phyloP scores from a whole-genome alignment of 768 basidiomycete species.

The Leccinum rimulosum region DNA sequence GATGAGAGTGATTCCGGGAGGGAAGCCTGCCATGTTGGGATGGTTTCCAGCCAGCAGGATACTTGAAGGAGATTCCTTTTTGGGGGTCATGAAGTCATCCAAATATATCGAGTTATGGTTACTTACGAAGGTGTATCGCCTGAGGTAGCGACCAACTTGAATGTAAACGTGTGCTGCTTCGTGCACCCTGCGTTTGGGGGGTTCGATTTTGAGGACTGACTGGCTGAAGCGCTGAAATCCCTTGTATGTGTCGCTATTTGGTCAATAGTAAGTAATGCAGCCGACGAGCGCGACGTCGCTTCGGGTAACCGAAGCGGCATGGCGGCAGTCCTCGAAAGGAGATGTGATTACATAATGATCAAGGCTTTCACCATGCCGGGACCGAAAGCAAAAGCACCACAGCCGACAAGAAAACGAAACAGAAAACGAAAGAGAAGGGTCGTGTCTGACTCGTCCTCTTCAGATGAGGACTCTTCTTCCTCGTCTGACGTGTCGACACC shows the following conservation, averaged over 20 bases:
- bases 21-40: conserved; percentile 23
- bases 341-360: background rate
- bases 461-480: conserved; percentile 29
- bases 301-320: too few relatives aligned
- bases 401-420: conserved; percentile 42
- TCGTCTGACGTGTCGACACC: conserved; percentile 15
- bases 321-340: too few relatives aligned
- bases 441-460: conserved; percentile 42
- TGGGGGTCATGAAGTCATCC: background rate
- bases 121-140: background rate
- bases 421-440: conserved; percentile 57
- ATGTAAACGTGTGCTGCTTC: too few relatives aligned
- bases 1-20: conserved; percentile 30
- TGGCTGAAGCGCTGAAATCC: too few relatives aligned
- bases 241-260: too few relatives aligned
- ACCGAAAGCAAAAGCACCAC: conserved; percentile 4
- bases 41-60: background rate
- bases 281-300: too few relatives aligned
- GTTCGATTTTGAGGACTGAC: too few relatives aligned
- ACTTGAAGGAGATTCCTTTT: background rate
- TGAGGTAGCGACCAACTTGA: background rate
- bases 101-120: background rate
- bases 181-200: too few relatives aligned
- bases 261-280: too few relatives aligned
- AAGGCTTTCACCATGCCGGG: background rate